phyloP scores from a whole-genome alignment of 2,329 filamentous ascomycete genomes.

The Talaromyces sp. region DNA sequence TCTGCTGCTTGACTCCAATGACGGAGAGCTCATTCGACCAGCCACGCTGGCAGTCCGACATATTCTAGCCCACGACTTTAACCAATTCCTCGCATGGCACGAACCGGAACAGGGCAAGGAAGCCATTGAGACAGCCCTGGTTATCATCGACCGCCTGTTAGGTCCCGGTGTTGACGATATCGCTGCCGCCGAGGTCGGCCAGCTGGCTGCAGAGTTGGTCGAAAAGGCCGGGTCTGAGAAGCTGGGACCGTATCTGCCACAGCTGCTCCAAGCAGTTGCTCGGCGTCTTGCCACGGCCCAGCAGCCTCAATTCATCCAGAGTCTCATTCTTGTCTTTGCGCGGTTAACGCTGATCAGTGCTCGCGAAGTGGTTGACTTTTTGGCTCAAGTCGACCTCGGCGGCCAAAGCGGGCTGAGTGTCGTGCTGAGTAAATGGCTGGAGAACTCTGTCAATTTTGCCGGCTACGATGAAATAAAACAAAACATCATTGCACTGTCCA shows the following conservation, averaged over 20 bases:
- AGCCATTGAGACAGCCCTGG: slow-evolving; percentile 80
- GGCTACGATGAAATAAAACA: slow-evolving; percentile 96
- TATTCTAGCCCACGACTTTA: slow-evolving; percentile 81
- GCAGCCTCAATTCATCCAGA: slow-evolving; percentile 88
- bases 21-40: slow-evolving; percentile 81
- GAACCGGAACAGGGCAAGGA: slow-evolving; percentile 70
- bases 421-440: slow-evolving; percentile 90
- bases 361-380: slow-evolving; percentile 84
- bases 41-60: slow-evolving; percentile 82
- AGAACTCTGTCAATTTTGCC: slow-evolving; percentile 95
- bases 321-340: slow-evolving; percentile 90
- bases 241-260: slow-evolving; percentile 81
- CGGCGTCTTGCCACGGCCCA: slow-evolving; percentile 75
- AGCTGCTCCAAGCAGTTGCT: slow-evolving; percentile 84
- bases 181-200: slow-evolving; percentile 91
- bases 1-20: slow-evolving; percentile 74
- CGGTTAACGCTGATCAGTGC: slow-evolving; percentile 79
- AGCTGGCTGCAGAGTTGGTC: slow-evolving; percentile 87
- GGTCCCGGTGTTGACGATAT: slow-evolving; percentile 83
- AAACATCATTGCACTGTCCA: slow-evolving; percentile 91
- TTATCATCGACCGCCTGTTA: slow-evolving; percentile 87
- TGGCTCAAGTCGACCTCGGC: slow-evolving; percentile 75
- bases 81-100: slow-evolving; percentile 83
- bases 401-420: slow-evolving; percentile 74
- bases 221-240: slow-evolving; percentile 91